phyloP scores from a whole-genome alignment of 2,329 filamentous ascomycete species.

The Aspergillus sp. region DNA sequence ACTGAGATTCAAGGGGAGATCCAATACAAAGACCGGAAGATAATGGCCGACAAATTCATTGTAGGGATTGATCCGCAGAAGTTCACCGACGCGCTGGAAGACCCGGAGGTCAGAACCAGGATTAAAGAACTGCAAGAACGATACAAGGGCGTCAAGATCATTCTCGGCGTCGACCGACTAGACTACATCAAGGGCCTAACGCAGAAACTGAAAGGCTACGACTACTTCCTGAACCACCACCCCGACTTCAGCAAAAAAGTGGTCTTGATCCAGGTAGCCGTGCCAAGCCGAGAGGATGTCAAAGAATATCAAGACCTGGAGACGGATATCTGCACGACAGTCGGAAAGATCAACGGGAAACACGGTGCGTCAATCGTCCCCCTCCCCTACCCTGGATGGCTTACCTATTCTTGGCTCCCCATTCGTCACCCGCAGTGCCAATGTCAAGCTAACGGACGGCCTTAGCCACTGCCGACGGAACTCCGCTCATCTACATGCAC shows the following conservation, averaged over 20 bases:
- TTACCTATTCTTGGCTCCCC: neutral
- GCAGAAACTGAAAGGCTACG: constrained; percentile 88
- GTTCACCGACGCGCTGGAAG: constrained; percentile 77
- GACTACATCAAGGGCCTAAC: constrained; percentile 98
- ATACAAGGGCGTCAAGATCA: constrained; percentile 86
- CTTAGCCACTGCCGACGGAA: constrained; percentile 81
- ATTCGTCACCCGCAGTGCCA: neutral
- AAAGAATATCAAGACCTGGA: constrained; percentile 94
- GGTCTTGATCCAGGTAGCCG: constrained; percentile 87
- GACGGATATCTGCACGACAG: constrained; percentile 85
- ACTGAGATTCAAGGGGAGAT: constrained; percentile 79
- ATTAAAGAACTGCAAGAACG: constrained; percentile 76
- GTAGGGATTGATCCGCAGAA: constrained; percentile 96
- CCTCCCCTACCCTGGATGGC: neutral
- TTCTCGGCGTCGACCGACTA: constrained; percentile 88
- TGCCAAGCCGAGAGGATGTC: constrained; percentile 80
- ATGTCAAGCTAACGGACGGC: constrained; percentile 1
- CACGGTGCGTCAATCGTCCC: constrained; percentile 56
- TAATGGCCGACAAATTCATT: constrained; percentile 85
- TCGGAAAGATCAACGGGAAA: constrained; percentile 90
- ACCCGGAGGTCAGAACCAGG: constrained; percentile 74
- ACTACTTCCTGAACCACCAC: constrained; percentile 87
- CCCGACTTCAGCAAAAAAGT: constrained; percentile 94
- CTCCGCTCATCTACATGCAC: constrained; percentile 94
- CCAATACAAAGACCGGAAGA: constrained; percentile 76